A percentile compares a stretch with the other conserved stretches of the same genome.
Evolutionary conservation across 2,329 filamentous ascomycete genomes (phyloP).

Genomic region (Cytospora piceae): DNA sequence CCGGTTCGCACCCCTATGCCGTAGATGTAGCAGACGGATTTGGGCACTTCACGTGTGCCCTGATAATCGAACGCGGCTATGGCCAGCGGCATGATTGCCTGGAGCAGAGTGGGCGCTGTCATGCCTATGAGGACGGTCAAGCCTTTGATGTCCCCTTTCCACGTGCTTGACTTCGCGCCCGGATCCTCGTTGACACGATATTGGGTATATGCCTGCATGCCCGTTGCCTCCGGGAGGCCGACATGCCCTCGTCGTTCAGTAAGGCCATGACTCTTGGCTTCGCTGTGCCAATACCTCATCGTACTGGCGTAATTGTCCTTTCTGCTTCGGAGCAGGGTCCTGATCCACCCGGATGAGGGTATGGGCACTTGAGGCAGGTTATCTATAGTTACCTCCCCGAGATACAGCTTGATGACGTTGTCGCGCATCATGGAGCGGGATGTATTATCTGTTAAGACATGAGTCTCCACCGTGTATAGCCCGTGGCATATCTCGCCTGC

Average conservation of each 20-base stretch:
- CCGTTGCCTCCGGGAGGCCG: background rate
- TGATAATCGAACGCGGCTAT: slow-evolving; percentile 11
- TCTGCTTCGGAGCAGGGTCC: background rate
- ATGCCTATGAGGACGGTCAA: slow-evolving; percentile 6
- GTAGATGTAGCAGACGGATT: slow-evolving; percentile 2
- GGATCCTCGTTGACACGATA: background rate
- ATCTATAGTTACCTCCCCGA: slow-evolving; percentile 3
- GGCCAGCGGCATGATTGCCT: background rate
- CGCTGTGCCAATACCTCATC: slow-evolving; percentile 12
- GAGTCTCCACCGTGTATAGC: background rate
- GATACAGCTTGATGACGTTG: slow-evolving; percentile 15
- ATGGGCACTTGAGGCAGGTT: slow-evolving; percentile 12
- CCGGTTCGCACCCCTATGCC: background rate
- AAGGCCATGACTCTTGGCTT: background rate
- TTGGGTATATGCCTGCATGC: background rate
- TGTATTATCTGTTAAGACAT: slow-evolving; percentile 11
- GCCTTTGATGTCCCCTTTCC: slow-evolving; percentile 18
- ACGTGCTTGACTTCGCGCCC: background rate
- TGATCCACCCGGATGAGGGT: background rate
- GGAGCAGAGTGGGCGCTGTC: slow-evolving; percentile 5
- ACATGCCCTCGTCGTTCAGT: background rate
- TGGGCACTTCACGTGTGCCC: slow-evolving; percentile 2
- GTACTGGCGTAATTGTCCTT: background rate
- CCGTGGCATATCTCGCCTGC: background rate
- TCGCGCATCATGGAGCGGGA: slow-evolving; percentile 14